Evolutionary conservation across 1,284 basidiomycete species (phyloP).

Genomic region (Rhodotorula sp.): DNA sequence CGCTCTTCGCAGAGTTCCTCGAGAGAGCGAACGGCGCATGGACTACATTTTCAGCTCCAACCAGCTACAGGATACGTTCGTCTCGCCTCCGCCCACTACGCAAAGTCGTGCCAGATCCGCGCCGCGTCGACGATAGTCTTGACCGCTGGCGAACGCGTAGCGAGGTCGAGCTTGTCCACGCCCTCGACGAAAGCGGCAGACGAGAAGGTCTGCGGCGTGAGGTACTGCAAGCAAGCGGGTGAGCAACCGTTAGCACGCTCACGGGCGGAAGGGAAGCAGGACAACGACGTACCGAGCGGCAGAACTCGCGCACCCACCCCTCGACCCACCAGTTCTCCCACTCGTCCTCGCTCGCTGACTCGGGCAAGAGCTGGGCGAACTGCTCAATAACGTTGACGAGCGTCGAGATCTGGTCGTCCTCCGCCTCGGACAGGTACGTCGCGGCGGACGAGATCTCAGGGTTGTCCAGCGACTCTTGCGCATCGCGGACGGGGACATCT

Average conservation of each 20-base stretch:
- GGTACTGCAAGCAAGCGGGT: neutral
- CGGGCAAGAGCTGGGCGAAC: slow-evolving; percentile 57
- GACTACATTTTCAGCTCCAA: neutral
- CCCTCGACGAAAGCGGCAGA: slow-evolving; percentile 9
- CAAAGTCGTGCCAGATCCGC: slow-evolving; percentile 34
- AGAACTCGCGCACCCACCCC: slow-evolving; percentile 84
- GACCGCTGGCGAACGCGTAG: slow-evolving; percentile 11
- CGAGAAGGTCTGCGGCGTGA: slow-evolving; percentile 18
- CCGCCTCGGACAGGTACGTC: slow-evolving; percentile 69
- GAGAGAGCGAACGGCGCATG: neutral
- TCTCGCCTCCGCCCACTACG: neutral
- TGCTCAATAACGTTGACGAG: slow-evolving; percentile 69
- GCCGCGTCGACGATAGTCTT: slow-evolving; percentile 24
- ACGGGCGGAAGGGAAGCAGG: neutral
- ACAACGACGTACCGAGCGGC: slow-evolving; percentile 64
- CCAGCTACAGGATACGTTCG: too few relatives aligned
- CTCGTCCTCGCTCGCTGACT: slow-evolving; percentile 59
- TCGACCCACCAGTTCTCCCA: slow-evolving; percentile 81
- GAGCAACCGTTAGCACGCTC: neutral
- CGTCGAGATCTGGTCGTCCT: slow-evolving; percentile 64
- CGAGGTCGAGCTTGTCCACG: slow-evolving; percentile 27
- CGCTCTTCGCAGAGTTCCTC: neutral
- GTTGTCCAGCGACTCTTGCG: slow-evolving; percentile 49
- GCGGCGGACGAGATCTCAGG: slow-evolving; percentile 55
- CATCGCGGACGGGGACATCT: slow-evolving; percentile 68